These are phyloP conservation scores for Jacaranda copaia DNA, from an alignment of 257 asterid species.

Conservation along the genomic window DNA sequence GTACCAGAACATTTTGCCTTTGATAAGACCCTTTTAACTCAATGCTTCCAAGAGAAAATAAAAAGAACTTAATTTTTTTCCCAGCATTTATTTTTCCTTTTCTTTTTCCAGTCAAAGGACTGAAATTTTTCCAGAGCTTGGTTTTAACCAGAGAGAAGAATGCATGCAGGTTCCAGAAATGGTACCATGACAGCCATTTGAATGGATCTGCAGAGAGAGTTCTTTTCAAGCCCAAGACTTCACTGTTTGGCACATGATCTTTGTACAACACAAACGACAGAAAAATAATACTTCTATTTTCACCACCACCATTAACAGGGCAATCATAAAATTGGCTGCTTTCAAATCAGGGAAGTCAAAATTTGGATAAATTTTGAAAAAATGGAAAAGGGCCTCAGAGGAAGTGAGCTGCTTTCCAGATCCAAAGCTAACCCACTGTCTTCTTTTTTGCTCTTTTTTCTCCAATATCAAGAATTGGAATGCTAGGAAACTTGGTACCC, in stretches of 20 bases:
- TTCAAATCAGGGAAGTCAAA: slow-evolving; percentile 52
- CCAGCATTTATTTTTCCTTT: slow-evolving; percentile 1
- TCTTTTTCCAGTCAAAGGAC: slow-evolving; percentile 46
- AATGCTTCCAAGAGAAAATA: slow-evolving; percentile 23
- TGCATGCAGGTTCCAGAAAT: slow-evolving; percentile 49
- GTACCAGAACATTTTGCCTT: slow-evolving; percentile 22
- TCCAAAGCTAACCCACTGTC: slow-evolving; percentile 46
- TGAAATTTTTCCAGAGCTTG: slow-evolving; percentile 29
- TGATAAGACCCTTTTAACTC: slow-evolving; percentile 48
- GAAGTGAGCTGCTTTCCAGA: slow-evolving; percentile 53
- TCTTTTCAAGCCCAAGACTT: slow-evolving; percentile 45
- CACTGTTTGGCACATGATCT: slow-evolving; percentile 67
- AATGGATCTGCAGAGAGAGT: slow-evolving; percentile 51
- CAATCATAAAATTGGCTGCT: slow-evolving; percentile 37
- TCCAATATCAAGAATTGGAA: slow-evolving; percentile 44
- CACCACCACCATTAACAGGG: slow-evolving; percentile 33
- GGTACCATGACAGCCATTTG: slow-evolving; percentile 47
- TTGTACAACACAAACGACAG: slow-evolving; percentile 47
- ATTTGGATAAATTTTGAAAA: slow-evolving; percentile 30
- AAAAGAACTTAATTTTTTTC: slow-evolving; percentile 29
- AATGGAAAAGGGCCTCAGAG: slow-evolving; percentile 17
- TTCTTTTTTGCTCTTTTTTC: slow-evolving; percentile 12
- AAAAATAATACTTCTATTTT: slow-evolving; percentile 33
- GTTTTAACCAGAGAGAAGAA: slow-evolving; percentile 46
- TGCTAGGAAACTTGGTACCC: slow-evolving; percentile 37